A percentile compares a stretch with the other conserved stretches of the same genome.
These are phyloP conservation scores for Colletotrichum agaves DNA, from an alignment of 2,329 filamentous ascomycete genomes.

Conservation along the genomic window DNA sequence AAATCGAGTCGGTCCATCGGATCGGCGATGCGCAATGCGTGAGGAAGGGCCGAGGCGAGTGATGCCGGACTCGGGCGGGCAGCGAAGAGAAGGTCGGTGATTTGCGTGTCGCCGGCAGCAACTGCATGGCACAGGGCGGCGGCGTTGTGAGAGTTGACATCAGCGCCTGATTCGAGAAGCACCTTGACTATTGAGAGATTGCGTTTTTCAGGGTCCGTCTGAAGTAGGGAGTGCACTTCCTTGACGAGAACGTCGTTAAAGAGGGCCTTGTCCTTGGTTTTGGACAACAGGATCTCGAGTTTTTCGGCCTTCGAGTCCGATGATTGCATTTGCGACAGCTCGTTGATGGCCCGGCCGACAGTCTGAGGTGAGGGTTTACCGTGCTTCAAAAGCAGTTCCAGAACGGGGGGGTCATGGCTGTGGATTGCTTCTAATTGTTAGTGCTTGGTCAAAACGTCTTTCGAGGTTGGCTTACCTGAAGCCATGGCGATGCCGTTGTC, in stretches of 20 bases:
- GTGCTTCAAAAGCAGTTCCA: constrained; percentile 58
- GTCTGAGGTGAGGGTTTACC: constrained; percentile 57
- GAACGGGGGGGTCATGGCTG: constrained; percentile 58
- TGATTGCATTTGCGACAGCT: constrained; percentile 55
- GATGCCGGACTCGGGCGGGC: constrained; percentile 54
- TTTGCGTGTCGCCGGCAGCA: constrained; percentile 53
- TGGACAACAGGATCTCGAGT: constrained; percentile 57
- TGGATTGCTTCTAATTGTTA: constrained; percentile 47
- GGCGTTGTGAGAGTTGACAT: constrained; percentile 64
- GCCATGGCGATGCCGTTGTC: constrained; percentile 56
- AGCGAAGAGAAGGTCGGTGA: constrained; percentile 62
- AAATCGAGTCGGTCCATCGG: constrained; percentile 62
- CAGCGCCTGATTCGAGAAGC: constrained; percentile 62
- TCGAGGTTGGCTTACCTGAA: constrained; percentile 42
- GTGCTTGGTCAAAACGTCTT: not conserved
- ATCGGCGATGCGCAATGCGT: constrained; percentile 62
- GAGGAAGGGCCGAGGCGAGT: constrained; percentile 61
- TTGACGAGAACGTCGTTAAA: constrained; percentile 59
- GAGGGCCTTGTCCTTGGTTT: constrained; percentile 54
- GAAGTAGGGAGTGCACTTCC: constrained; percentile 60
- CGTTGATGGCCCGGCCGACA: constrained; percentile 55
- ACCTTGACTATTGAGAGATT: constrained; percentile 57
- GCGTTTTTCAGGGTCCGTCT: constrained; percentile 49
- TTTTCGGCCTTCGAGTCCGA: constrained; percentile 61
- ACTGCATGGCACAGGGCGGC: constrained; percentile 63